Conservation (phyloP, 192 early-diverging fungal species). For the Entomortierella lignicola region DNA sequence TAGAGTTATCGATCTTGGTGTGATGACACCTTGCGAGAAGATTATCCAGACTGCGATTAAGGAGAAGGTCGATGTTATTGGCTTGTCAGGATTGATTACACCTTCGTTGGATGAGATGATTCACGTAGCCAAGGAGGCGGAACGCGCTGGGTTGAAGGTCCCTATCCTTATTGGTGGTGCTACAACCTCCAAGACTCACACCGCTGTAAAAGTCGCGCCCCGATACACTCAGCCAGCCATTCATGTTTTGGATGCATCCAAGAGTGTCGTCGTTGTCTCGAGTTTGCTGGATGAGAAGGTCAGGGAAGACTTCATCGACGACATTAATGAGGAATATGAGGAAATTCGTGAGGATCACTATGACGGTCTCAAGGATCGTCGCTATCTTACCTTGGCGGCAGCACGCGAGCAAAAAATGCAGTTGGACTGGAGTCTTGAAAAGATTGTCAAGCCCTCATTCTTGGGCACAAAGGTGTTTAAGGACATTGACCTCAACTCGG, state of each 20-base stretch:
- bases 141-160: conserved; percentile 84
- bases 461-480: conserved; percentile 84
- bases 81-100: conserved; percentile 94
- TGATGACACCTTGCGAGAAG: conserved; percentile 95
- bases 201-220: conserved; percentile 96
- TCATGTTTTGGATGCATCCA: conserved; percentile 92
- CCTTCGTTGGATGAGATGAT: conserved; percentile 98
- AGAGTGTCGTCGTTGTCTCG: conserved; percentile 91
- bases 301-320: conserved; percentile 89
- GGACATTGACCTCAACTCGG: conserved; percentile 78
- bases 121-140: conserved; percentile 92
- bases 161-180: conserved; percentile 96
- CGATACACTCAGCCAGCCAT: conserved; percentile 84
- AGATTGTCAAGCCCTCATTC: conserved; percentile 84
- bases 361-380: conserved; percentile 88
- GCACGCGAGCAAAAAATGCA: conserved; percentile 72
- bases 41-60: conserved; percentile 89
- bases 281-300: conserved; percentile 82
- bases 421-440: conserved; percentile 79
- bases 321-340: conserved; percentile 93
- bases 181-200: conserved; percentile 96
- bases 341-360: conserved; percentile 95
- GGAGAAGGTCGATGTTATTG: conserved; percentile 93
- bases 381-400: conserved; percentile 76
- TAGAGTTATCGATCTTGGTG: conserved; percentile 92